A percentile compares a stretch with the other conserved stretches of the same genome.
Conservation (phyloP, 768 basidiomycete genomes). For the Crassisporium funariophilum region DNA sequence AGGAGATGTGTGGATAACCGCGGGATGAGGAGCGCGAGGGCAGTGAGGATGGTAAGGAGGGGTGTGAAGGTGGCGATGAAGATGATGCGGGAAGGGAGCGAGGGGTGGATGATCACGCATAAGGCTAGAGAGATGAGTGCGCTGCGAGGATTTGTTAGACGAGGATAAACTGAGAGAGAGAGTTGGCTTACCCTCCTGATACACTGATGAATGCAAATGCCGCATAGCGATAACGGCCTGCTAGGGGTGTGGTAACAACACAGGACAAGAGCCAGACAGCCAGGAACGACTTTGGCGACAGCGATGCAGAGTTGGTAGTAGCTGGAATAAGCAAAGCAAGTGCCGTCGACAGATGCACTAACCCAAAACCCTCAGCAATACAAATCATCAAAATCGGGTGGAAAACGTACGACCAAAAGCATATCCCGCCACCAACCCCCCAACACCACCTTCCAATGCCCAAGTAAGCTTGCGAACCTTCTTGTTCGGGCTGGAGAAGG, state of each 20-base stretch:
- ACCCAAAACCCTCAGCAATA: conserved; percentile 6
- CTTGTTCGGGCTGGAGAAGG: conserved; percentile 32
- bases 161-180: neutral
- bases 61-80: conserved; percentile 36
- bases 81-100: conserved; percentile 49
- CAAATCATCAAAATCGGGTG: neutral
- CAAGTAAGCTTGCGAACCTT: conserved; percentile 36
- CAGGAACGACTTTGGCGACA: conserved; percentile 54
- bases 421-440: conserved; percentile 61
- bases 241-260: conserved; percentile 47
- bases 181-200: conserved; percentile 53
- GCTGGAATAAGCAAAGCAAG: conserved; percentile 59
- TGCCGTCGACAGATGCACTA: conserved; percentile 61
- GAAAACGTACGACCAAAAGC: conserved; percentile 55
- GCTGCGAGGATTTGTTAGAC: conserved; percentile 25
- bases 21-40: conserved; percentile 45
- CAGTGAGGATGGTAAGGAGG: conserved; percentile 35
- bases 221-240: conserved; percentile 55
- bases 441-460: conserved; percentile 61
- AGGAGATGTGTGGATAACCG: conserved; percentile 43
- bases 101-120: conserved; percentile 57
- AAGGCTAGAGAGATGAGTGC: conserved; percentile 49
- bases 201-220: conserved; percentile 51
- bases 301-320: conserved; percentile 42
- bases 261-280: conserved; percentile 61